phyloP scores from a whole-genome alignment of 495 filamentous ascomycete species.

The Penicillium nucicola region DNA sequence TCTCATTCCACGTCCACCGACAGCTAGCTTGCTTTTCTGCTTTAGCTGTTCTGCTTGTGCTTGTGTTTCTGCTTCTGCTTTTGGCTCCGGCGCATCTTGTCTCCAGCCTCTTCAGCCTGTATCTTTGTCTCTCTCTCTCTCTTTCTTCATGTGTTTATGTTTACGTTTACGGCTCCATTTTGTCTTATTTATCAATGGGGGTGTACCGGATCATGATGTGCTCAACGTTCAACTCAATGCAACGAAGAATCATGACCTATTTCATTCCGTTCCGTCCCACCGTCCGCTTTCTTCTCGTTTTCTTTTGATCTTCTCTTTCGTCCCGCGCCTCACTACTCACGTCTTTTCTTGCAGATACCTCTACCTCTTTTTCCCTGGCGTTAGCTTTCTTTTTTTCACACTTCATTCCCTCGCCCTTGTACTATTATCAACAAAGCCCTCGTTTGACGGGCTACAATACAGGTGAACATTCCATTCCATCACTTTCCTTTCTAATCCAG shows the following conservation, averaged over 20 bases:
- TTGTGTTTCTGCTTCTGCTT: slow-evolving; percentile 11
- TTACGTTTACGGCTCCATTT: slow-evolving; percentile 6
- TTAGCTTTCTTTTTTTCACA: no score
- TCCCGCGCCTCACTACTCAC: background rate
- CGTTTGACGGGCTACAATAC: no score
- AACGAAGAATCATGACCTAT: slow-evolving; percentile 45
- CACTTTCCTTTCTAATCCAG: no score
- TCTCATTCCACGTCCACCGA: background rate
- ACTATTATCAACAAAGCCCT: no score
- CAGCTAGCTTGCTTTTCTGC: background rate
- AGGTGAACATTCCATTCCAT: no score
- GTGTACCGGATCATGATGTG: slow-evolving; percentile 29
- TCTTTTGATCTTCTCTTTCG: slow-evolving; percentile 1
- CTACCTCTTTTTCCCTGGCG: no score
- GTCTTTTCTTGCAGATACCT: no score
- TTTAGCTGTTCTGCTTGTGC: slow-evolving; percentile 6
- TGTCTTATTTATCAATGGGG: no score
- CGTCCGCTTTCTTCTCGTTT: slow-evolving; percentile 4
- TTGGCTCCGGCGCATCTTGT: slow-evolving; percentile 8
- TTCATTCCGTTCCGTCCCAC: slow-evolving; percentile 7
- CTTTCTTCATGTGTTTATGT: slow-evolving; percentile 20
- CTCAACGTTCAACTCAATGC: slow-evolving; percentile 35
- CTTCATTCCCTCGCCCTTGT: no score
- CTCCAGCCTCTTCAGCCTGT: slow-evolving; percentile 8
- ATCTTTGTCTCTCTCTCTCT: slow-evolving; percentile 1